A percentile compares a stretch with the other conserved stretches of the same genome.
Evolutionary conservation across 2,329 filamentous ascomycete species (phyloP).

Genomic region (Rhinocladiella similis): DNA sequence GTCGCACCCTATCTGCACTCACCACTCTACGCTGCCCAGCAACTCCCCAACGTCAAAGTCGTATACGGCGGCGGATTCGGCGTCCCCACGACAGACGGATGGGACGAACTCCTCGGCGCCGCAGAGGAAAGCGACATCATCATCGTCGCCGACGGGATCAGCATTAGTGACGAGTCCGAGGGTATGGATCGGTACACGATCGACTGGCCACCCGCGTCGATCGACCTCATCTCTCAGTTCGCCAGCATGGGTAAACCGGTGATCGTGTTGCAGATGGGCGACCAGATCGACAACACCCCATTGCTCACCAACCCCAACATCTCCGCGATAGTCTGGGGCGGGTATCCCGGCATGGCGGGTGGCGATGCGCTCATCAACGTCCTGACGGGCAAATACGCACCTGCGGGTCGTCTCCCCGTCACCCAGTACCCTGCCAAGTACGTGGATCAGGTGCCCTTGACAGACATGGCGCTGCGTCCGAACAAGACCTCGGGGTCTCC

Average conservation of each 20-base stretch:
- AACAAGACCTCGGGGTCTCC: constrained; percentile 36
- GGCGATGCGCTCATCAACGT: constrained; percentile 44
- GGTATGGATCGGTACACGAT: constrained; percentile 42
- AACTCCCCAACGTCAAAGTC: constrained; percentile 47
- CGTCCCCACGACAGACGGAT: constrained; percentile 35
- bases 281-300: constrained; percentile 44
- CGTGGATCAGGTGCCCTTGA: constrained; percentile 42
- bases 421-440: constrained; percentile 44
- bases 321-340: constrained; percentile 45
- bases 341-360: constrained; percentile 47
- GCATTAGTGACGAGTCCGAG: constrained; percentile 45
- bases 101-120: constrained; percentile 36
- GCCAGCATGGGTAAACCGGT: constrained; percentile 40
- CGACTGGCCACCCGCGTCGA: constrained; percentile 44
- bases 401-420: constrained; percentile 42
- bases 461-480: constrained; percentile 44
- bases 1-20: constrained; percentile 56
- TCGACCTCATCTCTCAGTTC: constrained; percentile 42
- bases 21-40: constrained; percentile 52
- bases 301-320: constrained; percentile 42
- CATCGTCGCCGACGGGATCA: constrained; percentile 44
- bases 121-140: constrained; percentile 40
- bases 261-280: constrained; percentile 45
- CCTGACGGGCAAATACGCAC: constrained; percentile 42
- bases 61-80: constrained; percentile 43